Evolutionary conservation across 116 monocot species (phyloP).

Genomic region (Thalassia testudinum): DNA sequence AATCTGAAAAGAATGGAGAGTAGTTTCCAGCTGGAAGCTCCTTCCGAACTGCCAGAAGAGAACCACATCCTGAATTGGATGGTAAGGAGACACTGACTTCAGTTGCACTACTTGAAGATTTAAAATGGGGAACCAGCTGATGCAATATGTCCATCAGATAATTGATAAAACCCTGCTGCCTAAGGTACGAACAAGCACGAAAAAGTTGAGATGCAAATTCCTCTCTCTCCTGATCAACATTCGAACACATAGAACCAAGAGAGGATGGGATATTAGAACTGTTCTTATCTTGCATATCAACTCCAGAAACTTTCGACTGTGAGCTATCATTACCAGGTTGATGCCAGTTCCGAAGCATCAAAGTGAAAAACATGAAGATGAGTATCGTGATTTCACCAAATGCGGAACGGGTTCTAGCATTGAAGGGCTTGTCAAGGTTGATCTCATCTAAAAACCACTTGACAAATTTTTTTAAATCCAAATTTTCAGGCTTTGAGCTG

Average conservation of each 20-base stretch:
- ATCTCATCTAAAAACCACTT: constrained; percentile 85
- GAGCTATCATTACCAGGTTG: constrained; percentile 75
- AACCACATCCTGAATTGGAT: constrained; percentile 68
- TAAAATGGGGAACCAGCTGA: constrained; percentile 74
- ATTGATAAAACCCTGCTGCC: constrained; percentile 71
- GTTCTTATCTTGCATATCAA: constrained; percentile 55
- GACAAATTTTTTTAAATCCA: constrained; percentile 85
- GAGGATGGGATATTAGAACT: constrained; percentile 20
- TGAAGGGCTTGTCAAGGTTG: constrained; percentile 58
- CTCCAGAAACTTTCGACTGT: constrained; percentile 31
- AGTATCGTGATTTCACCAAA: constrained; percentile 83
- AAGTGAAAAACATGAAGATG: constrained; percentile 89
- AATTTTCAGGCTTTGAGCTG: constrained; percentile 65
- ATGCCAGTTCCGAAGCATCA: constrained; percentile 99
- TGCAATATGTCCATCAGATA: constrained; percentile 96
- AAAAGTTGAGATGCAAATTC: constrained; percentile 84
- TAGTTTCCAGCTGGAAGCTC: constrained; percentile 93
- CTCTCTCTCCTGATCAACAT: constrained; percentile 51
- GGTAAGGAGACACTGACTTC: constrained; percentile 28
- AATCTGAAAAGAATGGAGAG: constrained; percentile 94
- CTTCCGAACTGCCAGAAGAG: constrained; percentile 64
- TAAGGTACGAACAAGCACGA: constrained; percentile 62
- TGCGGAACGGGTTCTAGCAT: constrained; percentile 34
- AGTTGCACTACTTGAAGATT: constrained; percentile 28
- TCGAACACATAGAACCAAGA: constrained; percentile 14